Evolutionary conservation across 1,139 yeast genomes (phyloP).

Genomic region (Kazachstania sp.): DNA sequence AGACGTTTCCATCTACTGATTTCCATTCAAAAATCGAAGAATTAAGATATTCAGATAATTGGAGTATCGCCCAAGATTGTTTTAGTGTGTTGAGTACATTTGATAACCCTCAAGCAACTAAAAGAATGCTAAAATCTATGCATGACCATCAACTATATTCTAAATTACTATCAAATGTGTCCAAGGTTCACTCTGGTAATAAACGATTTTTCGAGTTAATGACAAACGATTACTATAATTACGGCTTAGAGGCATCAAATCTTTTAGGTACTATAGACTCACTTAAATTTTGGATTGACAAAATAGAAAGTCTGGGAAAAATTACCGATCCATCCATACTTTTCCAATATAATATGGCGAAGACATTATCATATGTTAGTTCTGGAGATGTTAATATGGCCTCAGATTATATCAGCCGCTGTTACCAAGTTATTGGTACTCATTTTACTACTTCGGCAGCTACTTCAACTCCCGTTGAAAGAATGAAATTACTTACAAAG

Average conservation of each 20-base stretch:
- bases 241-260: slow-evolving; percentile 71
- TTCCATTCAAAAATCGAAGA: slow-evolving; percentile 66
- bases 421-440: slow-evolving; percentile 50
- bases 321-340: slow-evolving; percentile 45
- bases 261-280: slow-evolving; percentile 48
- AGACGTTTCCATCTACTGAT: slow-evolving; percentile 61
- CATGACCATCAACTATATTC: slow-evolving; percentile 53
- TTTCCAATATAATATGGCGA: slow-evolving; percentile 60
- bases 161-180: slow-evolving; percentile 34
- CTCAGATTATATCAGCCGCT: slow-evolving; percentile 38
- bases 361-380: slow-evolving; percentile 43
- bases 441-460: slow-evolving; percentile 49
- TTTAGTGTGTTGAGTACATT: slow-evolving; percentile 56
- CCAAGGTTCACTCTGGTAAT: slow-evolving; percentile 15
- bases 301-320: slow-evolving; percentile 36
- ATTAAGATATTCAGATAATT: slow-evolving; percentile 76
- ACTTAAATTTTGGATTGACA: slow-evolving; percentile 49
- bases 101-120: slow-evolving; percentile 24
- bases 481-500: slow-evolving; percentile 47
- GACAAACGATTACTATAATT: slow-evolving; percentile 47
- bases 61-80: slow-evolving; percentile 85
- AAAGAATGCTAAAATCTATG: slow-evolving; percentile 43
- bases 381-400: slow-evolving; percentile 32
- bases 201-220: slow-evolving; percentile 20
- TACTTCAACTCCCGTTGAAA: slow-evolving; percentile 55